Percentiles rank a stretch among this genome's conserved stretches.
phyloP scores from a whole-genome alignment of 2,329 filamentous ascomycete genomes.

The Arthrinium puccinioides region DNA sequence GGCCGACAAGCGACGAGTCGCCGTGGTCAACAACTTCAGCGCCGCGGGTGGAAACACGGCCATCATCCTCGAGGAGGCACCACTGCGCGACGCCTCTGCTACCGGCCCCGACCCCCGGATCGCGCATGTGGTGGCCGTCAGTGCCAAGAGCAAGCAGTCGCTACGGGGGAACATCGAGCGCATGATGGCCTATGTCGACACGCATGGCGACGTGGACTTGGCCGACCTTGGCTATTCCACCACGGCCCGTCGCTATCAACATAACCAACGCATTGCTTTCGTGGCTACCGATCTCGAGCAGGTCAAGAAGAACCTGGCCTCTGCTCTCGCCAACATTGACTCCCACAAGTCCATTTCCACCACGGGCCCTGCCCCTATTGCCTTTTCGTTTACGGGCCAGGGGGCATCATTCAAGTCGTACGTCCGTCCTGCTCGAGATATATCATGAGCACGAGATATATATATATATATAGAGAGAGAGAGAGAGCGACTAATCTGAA shows the following conservation, averaged over 20 bases:
- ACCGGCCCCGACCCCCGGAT: background rate
- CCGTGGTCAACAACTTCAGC: constrained; percentile 44
- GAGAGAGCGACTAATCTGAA: too few relatives aligned
- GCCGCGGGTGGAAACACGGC: constrained; percentile 41
- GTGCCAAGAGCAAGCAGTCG: constrained; percentile 34
- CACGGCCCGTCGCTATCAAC: background rate
- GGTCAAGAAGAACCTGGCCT: constrained; percentile 13
- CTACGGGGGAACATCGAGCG: background rate
- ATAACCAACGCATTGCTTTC: background rate
- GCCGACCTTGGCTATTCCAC: constrained; percentile 37
- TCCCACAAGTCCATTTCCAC: constrained; percentile 13
- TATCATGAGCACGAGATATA: too few relatives aligned
- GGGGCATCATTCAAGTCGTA: constrained; percentile 26
- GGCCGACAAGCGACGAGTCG: constrained; percentile 15
- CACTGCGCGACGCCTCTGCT: background rate
- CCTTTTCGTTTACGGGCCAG: constrained; percentile 39
- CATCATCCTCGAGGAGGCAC: constrained; percentile 12
- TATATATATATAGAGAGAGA: too few relatives aligned
- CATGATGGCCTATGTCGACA: too few relatives aligned
- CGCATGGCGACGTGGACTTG: constrained; percentile 28
- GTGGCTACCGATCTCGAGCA: constrained; percentile 8
- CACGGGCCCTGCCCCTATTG: constrained; percentile 16
- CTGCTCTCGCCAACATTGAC: constrained; percentile 8
- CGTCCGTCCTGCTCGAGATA: too few relatives aligned
- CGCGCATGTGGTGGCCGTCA: constrained; percentile 41